A percentile compares a stretch with the other conserved stretches of the same genome.
phyloP scores from a whole-genome alignment of 495 filamentous ascomycete genomes.

The Aspergillus asperescens region DNA sequence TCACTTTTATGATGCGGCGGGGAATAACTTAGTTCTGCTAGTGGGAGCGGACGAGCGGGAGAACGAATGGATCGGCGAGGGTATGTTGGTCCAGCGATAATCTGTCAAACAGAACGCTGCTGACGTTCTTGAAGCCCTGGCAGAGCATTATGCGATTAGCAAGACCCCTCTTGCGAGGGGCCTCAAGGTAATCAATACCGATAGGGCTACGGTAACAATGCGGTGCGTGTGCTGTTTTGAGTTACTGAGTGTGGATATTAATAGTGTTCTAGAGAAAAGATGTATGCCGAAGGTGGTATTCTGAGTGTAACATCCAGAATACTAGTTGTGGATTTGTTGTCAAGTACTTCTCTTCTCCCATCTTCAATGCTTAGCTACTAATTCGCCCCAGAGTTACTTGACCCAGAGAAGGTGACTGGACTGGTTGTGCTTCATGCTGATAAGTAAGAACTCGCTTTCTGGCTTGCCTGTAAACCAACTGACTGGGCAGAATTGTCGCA shows the following conservation, averaged over 20 bases:
- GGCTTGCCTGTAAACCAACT: background rate
- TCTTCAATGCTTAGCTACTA: slow-evolving; percentile 17
- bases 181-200: slow-evolving; percentile 87
- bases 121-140: slow-evolving; percentile 53
- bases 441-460: slow-evolving; percentile 34
- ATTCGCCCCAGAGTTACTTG: slow-evolving; percentile 51
- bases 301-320: slow-evolving; percentile 97
- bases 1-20: slow-evolving; percentile 93
- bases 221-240: slow-evolving; percentile 34
- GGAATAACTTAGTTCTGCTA: slow-evolving; percentile 84
- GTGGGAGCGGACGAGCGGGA: slow-evolving; percentile 91
- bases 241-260: slow-evolving; percentile 10
- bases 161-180: slow-evolving; percentile 71
- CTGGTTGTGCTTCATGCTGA: slow-evolving; percentile 88
- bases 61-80: slow-evolving; percentile 88
- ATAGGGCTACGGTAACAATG: slow-evolving; percentile 77
- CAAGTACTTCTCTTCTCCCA: slow-evolving; percentile 40
- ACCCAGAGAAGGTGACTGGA: slow-evolving; percentile 82
- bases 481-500: slow-evolving; percentile 58
- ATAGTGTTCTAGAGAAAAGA: slow-evolving; percentile 60
- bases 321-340: slow-evolving; percentile 85
- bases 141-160: slow-evolving; percentile 88
- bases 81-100: slow-evolving; percentile 27
- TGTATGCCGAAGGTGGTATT: slow-evolving; percentile 84
- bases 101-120: background rate